Evolutionary conservation across 108 stramenopile species (phyloP).

Genomic region (Seminavis robusta): DNA sequence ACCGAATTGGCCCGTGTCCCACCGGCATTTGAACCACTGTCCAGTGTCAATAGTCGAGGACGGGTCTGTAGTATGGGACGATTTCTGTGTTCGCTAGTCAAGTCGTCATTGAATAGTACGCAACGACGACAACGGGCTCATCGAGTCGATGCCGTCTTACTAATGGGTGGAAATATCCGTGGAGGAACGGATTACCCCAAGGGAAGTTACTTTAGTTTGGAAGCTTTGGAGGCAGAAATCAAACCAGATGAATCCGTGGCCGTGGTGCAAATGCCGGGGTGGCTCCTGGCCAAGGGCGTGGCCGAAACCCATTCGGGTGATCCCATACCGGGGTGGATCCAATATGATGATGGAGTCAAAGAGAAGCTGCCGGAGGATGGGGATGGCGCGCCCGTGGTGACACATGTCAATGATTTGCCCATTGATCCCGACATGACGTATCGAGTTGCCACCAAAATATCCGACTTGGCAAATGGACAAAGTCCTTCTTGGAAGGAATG

Average conservation of each 20-base stretch:
- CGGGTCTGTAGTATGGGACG: constrained; percentile 39
- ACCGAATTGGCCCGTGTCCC: constrained; percentile 43
- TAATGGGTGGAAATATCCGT: constrained; percentile 45
- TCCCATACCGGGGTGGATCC: constrained; percentile 58
- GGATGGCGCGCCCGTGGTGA: constrained; percentile 23
- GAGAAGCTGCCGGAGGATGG: no score
- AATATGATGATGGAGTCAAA: constrained; percentile 37
- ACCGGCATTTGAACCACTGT: constrained; percentile 31
- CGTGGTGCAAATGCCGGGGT: constrained; percentile 48
- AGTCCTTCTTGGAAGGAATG: constrained; percentile 34
- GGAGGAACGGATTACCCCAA: constrained; percentile 31
- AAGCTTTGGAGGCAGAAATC: constrained; percentile 45
- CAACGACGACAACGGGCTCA: constrained; percentile 6
- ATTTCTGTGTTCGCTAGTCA: constrained; percentile 33
- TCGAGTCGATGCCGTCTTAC: constrained; percentile 3
- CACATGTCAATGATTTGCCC: constrained; percentile 33
- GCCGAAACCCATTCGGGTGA: constrained; percentile 46
- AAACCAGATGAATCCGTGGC: constrained; percentile 34
- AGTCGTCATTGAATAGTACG: constrained; percentile 24
- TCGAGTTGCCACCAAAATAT: constrained; percentile 49
- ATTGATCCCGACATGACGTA: constrained; percentile 35
- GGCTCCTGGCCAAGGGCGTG: constrained; percentile 35
- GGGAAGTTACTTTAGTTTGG: constrained; percentile 37
- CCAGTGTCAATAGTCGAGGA: constrained; percentile 23
- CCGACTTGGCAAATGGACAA: constrained; percentile 54